Base-by-base conservation (phyloP, 1,284 basidiomycete genomes). In the Cryptococcus depauperatus region DNA sequence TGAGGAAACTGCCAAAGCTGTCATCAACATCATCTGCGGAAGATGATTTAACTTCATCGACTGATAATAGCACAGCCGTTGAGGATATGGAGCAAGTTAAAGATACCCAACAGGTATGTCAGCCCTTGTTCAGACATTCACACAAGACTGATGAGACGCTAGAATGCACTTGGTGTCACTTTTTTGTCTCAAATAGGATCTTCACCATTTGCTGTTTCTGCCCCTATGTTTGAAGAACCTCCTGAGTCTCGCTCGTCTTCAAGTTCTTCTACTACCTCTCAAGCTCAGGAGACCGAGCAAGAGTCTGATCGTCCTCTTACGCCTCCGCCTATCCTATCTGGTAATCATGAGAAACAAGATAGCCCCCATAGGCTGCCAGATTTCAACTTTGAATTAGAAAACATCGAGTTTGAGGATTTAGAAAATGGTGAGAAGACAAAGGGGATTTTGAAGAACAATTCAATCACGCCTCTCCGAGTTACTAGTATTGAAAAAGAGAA, bases 321-420 rank as follows among this genome's bases (percentile, higher is more conserved):
- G 2, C 68, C 68, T 14, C 63, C 68, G 3, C 58, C 60, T 1
- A 22, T 34, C 28, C 30, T 45, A 7, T 9, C 32, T 4, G 44
- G 25, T 22, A 30, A 25, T 11, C 37, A 37, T 2, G 44, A 39
- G 28, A 46, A 54, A 27, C 47, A 56, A 40, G 57, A 63, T 5
- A 63, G 58, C 33, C 66, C 68, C 1, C 66, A 68, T 49, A 60
- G 60, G 1, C 57, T 71, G 37, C 69, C 69, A 4, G 55, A 54
- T 23, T 42, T 54, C 34, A 45, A 60, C 35, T 65, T 70, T 45
- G 59, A 69, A 26, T 66, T 69, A 42, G 68, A 61, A 22, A 57
- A 54, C 23, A 57, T 59, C 41, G 49, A 47, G 28, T 49, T 62
- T 13, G 46, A 54, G 16, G 30, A 48, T 7, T 48, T 52, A 7